phyloP scores from a whole-genome alignment of 2,329 filamentous ascomycete species.

The Hypoxylon sp. region DNA sequence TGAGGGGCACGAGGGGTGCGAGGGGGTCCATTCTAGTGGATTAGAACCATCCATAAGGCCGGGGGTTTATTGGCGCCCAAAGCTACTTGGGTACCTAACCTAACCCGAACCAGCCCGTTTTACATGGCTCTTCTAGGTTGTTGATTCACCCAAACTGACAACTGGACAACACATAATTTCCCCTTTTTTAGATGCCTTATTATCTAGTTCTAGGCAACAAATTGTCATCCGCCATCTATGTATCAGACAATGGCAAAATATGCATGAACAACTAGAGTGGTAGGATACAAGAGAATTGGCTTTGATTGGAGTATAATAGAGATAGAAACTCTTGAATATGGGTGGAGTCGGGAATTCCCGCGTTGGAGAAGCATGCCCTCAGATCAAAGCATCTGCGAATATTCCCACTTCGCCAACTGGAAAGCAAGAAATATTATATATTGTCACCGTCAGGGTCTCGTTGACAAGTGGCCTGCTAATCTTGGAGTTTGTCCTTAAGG shows the following conservation, averaged over 20 bases:
- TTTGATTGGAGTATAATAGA: not conserved
- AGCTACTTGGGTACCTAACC: slow-evolving; percentile 23
- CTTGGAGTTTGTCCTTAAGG: not conserved
- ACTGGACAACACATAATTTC: not conserved
- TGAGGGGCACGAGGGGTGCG: slow-evolving; percentile 7
- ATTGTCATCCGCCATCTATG: not conserved
- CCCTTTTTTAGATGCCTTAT: not conserved
- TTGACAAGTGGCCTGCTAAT: not conserved
- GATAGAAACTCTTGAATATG: not conserved
- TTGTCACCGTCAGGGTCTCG: not conserved
- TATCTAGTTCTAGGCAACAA: too few relatives aligned
- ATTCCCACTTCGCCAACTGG: not conserved
- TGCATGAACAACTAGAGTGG: not conserved
- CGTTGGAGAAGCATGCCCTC: not conserved
- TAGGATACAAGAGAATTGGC: not conserved
- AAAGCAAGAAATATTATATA: not conserved
- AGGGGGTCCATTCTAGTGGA: slow-evolving; percentile 26
- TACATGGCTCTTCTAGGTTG: slow-evolving; percentile 16
- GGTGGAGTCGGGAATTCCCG: slow-evolving; percentile 22
- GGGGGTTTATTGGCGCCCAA: slow-evolving; percentile 42
- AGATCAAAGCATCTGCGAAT: not conserved
- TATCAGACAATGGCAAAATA: not conserved
- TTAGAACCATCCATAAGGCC: slow-evolving; percentile 16
- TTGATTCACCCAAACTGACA: not conserved
- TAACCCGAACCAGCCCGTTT: slow-evolving; percentile 15